A percentile compares a stretch with the other conserved stretches of the same genome.
These are phyloP conservation scores for Diaporthe helianthi DNA, from an alignment of 2,329 filamentous ascomycete genomes.

Conservation along the genomic window DNA sequence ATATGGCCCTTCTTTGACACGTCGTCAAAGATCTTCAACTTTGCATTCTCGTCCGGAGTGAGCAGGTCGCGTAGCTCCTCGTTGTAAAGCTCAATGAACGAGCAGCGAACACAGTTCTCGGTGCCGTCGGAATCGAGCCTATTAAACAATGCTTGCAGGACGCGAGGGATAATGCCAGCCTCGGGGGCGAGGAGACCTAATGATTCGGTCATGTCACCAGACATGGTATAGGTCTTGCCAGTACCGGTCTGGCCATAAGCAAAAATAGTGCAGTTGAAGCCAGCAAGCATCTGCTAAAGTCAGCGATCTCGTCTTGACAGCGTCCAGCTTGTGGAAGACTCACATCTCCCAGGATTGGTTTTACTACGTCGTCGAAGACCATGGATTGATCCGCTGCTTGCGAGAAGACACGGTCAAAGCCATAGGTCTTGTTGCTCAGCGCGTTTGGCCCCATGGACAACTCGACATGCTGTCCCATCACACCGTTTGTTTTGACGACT, in stretches of 20 bases:
- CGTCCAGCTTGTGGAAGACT: background rate
- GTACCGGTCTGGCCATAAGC: slow-evolving; percentile 98
- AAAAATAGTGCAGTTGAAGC: slow-evolving; percentile 98
- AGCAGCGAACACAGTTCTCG: slow-evolving; percentile 94
- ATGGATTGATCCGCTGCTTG: slow-evolving; percentile 92
- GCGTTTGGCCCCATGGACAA: slow-evolving; percentile 92
- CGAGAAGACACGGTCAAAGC: slow-evolving; percentile 97
- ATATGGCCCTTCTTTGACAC: slow-evolving; percentile 83
- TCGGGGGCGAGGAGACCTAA: slow-evolving; percentile 86
- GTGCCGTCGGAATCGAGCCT: slow-evolving; percentile 80
- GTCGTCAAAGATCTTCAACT: slow-evolving; percentile 96
- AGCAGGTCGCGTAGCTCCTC: slow-evolving; percentile 94
- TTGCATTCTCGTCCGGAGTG: slow-evolving; percentile 78
- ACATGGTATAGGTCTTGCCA: slow-evolving; percentile 99
- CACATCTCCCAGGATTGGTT: slow-evolving; percentile 92
- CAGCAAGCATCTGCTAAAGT: slow-evolving; percentile 76
- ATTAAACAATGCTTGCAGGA: slow-evolving; percentile 84
- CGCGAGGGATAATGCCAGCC: slow-evolving; percentile 93
- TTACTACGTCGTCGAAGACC: slow-evolving; percentile 94
- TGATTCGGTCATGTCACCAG: slow-evolving; percentile 91
- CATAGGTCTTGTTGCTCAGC: slow-evolving; percentile 93
- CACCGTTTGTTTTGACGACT: slow-evolving; percentile 86
- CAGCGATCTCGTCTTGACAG: slow-evolving; percentile 16
- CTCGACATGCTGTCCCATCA: slow-evolving; percentile 83
- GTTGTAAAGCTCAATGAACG: slow-evolving; percentile 98